Conservation (phyloP, 441 rosid genomes). For the Pelargonium citronellum region DNA sequence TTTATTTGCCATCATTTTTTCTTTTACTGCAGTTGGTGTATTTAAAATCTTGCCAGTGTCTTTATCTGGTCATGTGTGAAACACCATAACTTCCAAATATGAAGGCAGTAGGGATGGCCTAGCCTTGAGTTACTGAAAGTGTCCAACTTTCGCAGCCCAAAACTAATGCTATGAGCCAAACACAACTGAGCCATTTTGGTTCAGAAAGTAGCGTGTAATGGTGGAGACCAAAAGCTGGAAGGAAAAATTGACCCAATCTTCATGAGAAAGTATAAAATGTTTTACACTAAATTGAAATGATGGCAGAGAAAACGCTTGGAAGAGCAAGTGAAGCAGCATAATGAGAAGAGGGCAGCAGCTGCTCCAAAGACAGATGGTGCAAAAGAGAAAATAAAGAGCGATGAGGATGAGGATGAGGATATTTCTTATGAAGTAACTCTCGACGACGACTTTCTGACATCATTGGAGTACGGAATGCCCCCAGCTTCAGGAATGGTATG, state of each 20-base stretch:
- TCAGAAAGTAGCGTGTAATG: no score
- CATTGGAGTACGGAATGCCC: slow-evolving; percentile 96
- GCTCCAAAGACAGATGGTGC: slow-evolving; percentile 24
- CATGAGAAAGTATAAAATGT: slow-evolving; percentile 6
- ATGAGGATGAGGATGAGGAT: slow-evolving; percentile 44
- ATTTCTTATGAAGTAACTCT: slow-evolving; percentile 79
- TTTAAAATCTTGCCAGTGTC: no score
- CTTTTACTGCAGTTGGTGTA: no score
- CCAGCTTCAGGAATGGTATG: slow-evolving; percentile 96
- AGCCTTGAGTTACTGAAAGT: no score
- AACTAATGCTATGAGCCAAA: no score
- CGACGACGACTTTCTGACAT: slow-evolving; percentile 87
- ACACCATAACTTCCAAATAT: no score
- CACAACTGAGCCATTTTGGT: no score
- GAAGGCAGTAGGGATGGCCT: no score
- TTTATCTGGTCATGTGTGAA: no score
- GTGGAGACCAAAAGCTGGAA: no score
- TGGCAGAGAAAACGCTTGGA: slow-evolving; percentile 78
- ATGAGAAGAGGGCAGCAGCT: slow-evolving; percentile 57
- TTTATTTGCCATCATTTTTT: no score
- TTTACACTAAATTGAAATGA: slow-evolving; percentile 19
- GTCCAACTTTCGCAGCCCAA: no score
- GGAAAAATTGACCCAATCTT: not conserved
- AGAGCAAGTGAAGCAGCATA: slow-evolving; percentile 90
- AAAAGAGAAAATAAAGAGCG: slow-evolving; percentile 37